Conservation (phyloP, 1,139 yeast species). For the Geotrichum reessii region DNA sequence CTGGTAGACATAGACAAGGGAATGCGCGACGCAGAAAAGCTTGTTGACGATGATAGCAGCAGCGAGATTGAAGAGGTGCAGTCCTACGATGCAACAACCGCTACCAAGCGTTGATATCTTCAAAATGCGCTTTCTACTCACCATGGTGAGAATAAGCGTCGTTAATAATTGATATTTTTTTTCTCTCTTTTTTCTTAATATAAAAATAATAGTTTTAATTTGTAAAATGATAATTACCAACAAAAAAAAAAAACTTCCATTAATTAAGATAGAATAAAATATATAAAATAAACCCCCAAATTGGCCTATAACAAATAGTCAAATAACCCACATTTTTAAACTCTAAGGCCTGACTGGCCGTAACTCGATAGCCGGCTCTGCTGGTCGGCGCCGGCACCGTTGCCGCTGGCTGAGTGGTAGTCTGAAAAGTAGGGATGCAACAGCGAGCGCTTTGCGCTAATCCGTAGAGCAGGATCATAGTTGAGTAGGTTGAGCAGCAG, state of each 20-base stretch:
- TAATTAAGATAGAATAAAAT: not conserved
- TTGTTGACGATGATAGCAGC: not conserved
- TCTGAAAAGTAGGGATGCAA: slow-evolving; percentile 73
- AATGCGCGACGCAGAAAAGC: slow-evolving; percentile 22
- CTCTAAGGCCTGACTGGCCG: not conserved
- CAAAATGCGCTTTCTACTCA: not conserved
- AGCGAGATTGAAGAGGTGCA: not conserved
- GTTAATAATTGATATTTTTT: not conserved
- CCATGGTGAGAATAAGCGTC: too few species aligned
- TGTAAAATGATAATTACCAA: not conserved
- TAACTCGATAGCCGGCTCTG: not conserved
- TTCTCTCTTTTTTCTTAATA: not conserved
- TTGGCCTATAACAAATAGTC: not conserved
- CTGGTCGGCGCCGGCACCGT: not conserved
- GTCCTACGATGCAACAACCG: not conserved
- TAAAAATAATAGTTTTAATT: not conserved
- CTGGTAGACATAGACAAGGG: slow-evolving; percentile 39
- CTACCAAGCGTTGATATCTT: not conserved
- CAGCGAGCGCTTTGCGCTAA: slow-evolving; percentile 90
- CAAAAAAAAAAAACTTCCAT: not conserved
- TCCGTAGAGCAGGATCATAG: slow-evolving; percentile 90
- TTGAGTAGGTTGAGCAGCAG: slow-evolving; percentile 71
- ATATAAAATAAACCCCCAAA: not conserved
- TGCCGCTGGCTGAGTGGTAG: slow-evolving; percentile 5
- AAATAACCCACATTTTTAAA: not conserved